A percentile compares a stretch with the other conserved stretches of the same genome.
phyloP scores from a whole-genome alignment of 163 green algal species.

The Volvox carteri region DNA sequence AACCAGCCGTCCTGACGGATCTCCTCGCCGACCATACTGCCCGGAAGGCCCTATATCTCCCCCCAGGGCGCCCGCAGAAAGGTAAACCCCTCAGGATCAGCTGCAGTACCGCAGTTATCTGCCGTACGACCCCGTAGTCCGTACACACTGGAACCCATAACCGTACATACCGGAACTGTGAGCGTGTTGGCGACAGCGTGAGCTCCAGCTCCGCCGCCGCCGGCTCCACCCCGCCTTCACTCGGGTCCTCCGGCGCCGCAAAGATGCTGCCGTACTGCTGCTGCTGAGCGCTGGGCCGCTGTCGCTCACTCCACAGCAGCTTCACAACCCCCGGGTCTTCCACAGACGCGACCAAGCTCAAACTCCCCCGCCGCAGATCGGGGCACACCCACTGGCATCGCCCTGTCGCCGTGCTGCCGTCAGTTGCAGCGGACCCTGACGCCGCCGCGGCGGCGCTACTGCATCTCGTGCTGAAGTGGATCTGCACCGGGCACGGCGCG shows the following conservation, averaged over 20 bases:
- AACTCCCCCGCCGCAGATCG: conserved; percentile 18
- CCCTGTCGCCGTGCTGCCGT: background rate
- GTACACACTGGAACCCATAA: background rate
- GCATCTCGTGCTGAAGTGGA: conserved; percentile 40
- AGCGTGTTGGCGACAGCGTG: conserved; percentile 39
- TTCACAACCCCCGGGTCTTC: conserved; percentile 38
- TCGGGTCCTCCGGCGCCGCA: conserved; percentile 15
- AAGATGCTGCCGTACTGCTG: conserved; percentile 53
- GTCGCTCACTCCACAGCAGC: conserved; percentile 51
- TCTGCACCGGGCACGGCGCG: conserved; percentile 15
- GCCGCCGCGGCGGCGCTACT: conserved; percentile 30
- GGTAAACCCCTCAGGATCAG: too few species aligned
- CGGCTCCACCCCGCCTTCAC: conserved; percentile 29
- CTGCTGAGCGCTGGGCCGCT: background rate
- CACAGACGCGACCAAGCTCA: conserved; percentile 30
- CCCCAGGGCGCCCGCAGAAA: too few species aligned
- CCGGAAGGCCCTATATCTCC: too few species aligned
- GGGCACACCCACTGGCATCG: conserved; percentile 11
- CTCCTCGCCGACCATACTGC: too few species aligned
- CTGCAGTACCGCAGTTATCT: too few species aligned
- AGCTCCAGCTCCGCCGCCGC: conserved; percentile 37
- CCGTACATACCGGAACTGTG: conserved; percentile 34
- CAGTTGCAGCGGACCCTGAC: background rate
- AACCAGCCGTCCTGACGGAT: too few species aligned
- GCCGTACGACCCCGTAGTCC: too few species aligned